phyloP scores from a whole-genome alignment of 306 rosid species.

The Amphicarpaea edgeworthii region DNA sequence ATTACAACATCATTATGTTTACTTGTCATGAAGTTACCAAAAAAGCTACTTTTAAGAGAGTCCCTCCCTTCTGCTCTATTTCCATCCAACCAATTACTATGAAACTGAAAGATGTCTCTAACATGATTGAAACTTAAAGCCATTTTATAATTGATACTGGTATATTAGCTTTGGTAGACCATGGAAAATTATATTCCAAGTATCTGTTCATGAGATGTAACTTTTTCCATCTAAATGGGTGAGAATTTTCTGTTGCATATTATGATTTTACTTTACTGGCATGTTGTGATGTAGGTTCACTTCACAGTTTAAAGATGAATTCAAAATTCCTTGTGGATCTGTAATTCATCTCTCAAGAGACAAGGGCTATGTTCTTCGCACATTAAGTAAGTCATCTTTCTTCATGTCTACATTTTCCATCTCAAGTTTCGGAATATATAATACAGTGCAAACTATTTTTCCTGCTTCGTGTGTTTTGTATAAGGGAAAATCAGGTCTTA shows the following conservation, averaged over 20 bases:
- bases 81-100: not conserved
- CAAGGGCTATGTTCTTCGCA: slow-evolving; percentile 75
- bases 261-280: slow-evolving; percentile 38
- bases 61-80: not conserved
- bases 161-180: slow-evolving; percentile 7
- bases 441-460: not conserved
- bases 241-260: slow-evolving; percentile 4
- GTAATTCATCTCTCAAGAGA: slow-evolving; percentile 79
- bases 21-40: not conserved
- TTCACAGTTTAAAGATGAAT: slow-evolving; percentile 91
- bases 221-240: slow-evolving; percentile 12
- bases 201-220: not conserved
- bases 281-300: slow-evolving; percentile 76
- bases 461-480: slow-evolving; percentile 24
- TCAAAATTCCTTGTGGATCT: slow-evolving; percentile 87
- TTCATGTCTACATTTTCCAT: slow-evolving; percentile 19
- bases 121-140: not conserved
- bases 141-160: slow-evolving; percentile 14
- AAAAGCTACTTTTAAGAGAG: not conserved
- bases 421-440: slow-evolving; percentile 1
- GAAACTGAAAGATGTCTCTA: slow-evolving; percentile 4
- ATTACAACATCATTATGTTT: not conserved
- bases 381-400: slow-evolving; percentile 73
- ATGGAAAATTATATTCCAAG: not conserved
- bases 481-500: slow-evolving; percentile 16